Base-by-base conservation (phyloP, 306 rosid genomes). In the Pueraria montana region DNA sequence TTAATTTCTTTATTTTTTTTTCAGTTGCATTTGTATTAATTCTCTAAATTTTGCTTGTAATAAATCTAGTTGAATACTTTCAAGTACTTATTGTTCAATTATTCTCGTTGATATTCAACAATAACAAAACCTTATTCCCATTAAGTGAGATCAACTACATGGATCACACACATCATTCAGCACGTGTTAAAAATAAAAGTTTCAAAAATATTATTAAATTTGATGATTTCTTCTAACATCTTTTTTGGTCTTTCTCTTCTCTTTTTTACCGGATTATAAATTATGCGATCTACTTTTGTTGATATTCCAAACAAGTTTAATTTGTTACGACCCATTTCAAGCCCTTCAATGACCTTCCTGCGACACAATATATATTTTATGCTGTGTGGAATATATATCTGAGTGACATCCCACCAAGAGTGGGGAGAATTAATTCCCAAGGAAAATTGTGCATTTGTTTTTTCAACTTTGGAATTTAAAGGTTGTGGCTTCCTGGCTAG, bases 401-500 rank as follows among this genome's bases (percentile, higher is more conserved):
- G 24, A 26, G 78, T 85, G 87, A 83, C 89, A 76, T 63, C 78
- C 84, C 84, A 80, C 89, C 83, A 72, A 77, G 66, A 80, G 72
- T 49, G 68, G 80, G 74, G 36, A 76, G 86, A 85, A 84, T 87
- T 87, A 87, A 77, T 87, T 87, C 90, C 79, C 69, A 82, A 36
- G 81, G 65, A 78, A 78, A 81, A 71, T 45, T 72, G 24, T 64
- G 81, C 63, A 52, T 46, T 46, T 53, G 61, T 78, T 85, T 56
- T 84, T 76, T 81, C 85, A 84, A 87, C 86, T 80, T 65, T 55
- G n/a, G 77, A 77, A 77, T 56, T 77, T 84, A 80, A 76, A 76
- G 74, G 59, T 36, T 80, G 79, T 56, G 59, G 77, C 66, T 80
- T 38, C 65, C 14, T 46, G 36, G 84, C 30, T 58, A 56, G 89